phyloP scores from a whole-genome alignment of 1,284 basidiomycete species.

The Ceratobasidium sp. region DNA sequence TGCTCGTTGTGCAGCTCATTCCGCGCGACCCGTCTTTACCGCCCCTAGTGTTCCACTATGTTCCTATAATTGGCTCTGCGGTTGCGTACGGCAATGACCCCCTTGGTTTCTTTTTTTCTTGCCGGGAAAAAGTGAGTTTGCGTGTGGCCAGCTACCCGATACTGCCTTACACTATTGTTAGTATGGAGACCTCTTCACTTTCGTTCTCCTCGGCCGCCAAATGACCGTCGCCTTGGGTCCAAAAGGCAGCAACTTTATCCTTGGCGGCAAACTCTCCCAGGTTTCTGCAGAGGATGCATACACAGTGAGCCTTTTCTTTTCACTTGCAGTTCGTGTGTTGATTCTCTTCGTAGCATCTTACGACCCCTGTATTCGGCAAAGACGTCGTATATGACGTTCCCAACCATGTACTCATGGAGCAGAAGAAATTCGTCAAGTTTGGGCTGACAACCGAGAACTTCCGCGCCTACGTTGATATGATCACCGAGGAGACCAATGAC shows the following conservation, averaged over 20 bases:
- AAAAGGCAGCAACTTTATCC: conserved; percentile 93
- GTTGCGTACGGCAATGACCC: conserved; percentile 84
- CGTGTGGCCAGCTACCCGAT: not conserved
- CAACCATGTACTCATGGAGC: conserved; percentile 98
- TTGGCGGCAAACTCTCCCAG: conserved; percentile 92
- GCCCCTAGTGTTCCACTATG: conserved; percentile 82
- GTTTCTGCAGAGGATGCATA: conserved; percentile 98
- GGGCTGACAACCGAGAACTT: conserved; percentile 95
- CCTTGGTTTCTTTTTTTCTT: conserved; percentile 78
- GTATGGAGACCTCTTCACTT: conserved; percentile 90
- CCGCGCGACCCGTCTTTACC: conserved; percentile 71
- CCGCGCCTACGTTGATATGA: conserved; percentile 90
- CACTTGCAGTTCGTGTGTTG: not conserved
- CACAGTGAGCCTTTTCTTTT: conserved; percentile 65
- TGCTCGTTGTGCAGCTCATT: conserved; percentile 59
- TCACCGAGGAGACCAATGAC: conserved; percentile 83
- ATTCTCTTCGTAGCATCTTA: conserved; percentile 72
- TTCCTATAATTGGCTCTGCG: conserved; percentile 83
- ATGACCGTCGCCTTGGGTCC: conserved; percentile 94
- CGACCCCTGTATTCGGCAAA: conserved; percentile 95
- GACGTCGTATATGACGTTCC: conserved; percentile 98
- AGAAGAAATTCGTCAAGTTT: conserved; percentile 98
- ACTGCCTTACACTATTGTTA: conserved; percentile 49
- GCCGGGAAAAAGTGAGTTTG: conserved; percentile 81
- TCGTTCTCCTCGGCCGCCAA: conserved; percentile 87